phyloP scores from a whole-genome alignment of 306 rosid genomes.

The Cucurbita maxima region DNA sequence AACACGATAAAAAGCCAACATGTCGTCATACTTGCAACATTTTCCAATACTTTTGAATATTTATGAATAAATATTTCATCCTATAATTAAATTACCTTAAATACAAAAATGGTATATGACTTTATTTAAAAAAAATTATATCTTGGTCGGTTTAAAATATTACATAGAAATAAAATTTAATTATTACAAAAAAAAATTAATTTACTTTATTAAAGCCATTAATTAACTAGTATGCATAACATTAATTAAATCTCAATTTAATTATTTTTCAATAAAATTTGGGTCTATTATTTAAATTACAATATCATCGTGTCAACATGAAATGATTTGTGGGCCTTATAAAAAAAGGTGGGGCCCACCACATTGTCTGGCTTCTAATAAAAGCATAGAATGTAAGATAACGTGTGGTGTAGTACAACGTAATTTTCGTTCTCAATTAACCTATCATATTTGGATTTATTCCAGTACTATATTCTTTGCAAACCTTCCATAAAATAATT shows the following conservation, averaged over 20 bases:
- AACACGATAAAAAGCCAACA: background rate
- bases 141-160: too few relatives aligned
- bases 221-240: background rate
- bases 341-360: background rate
- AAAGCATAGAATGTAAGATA: background rate
- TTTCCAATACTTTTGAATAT: background rate
- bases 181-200: too few relatives aligned
- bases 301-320: background rate
- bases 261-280: background rate
- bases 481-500: background rate
- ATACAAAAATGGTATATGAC: too few relatives aligned
- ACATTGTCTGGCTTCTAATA: background rate
- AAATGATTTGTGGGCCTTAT: background rate
- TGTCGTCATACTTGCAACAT: background rate
- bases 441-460: background rate
- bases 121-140: too few relatives aligned
- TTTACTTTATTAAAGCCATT: background rate
- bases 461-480: background rate
- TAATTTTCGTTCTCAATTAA: background rate
- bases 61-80: background rate
- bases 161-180: too few relatives aligned
- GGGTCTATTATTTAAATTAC: background rate
- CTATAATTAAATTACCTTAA: too few relatives aligned
- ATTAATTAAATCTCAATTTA: too few relatives aligned
- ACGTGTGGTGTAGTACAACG: background rate